Evolutionary conservation across 2,329 filamentous ascomycete genomes (phyloP).

Genomic region (Monilinia fructigena): DNA sequence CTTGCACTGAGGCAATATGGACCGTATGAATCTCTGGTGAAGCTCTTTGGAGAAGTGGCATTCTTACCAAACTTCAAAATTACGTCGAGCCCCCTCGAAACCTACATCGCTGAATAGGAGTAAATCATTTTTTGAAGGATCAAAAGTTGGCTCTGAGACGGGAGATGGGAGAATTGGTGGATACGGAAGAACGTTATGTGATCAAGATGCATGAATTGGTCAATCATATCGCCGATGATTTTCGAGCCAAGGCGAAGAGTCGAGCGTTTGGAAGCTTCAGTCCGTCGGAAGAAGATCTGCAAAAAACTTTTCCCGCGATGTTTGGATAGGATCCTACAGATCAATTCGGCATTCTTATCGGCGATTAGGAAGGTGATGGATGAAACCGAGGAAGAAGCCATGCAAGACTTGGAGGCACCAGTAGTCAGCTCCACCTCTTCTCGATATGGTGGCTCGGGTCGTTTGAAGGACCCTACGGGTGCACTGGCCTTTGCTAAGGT

Average conservation of each 20-base stretch:
- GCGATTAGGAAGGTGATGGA: constrained; percentile 76
- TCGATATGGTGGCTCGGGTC: constrained; percentile 47
- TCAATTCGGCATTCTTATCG: constrained; percentile 79
- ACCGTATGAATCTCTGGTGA: constrained; percentile 72
- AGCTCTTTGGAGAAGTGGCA: constrained; percentile 76
- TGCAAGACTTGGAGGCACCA: constrained; percentile 68
- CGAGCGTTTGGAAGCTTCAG: constrained; percentile 62
- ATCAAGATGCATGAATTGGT: constrained; percentile 82
- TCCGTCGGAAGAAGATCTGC: constrained; percentile 69
- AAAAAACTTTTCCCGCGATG: constrained; percentile 78
- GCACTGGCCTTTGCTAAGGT: constrained; percentile 74
- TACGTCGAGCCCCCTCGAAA: constrained; percentile 83
- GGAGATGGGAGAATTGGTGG: constrained; percentile 85
- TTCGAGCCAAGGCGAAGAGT: constrained; percentile 65
- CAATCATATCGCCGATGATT: constrained; percentile 75
- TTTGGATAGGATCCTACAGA: constrained; percentile 73
- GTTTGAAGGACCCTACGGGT: constrained; percentile 70
- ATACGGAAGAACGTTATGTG: constrained; percentile 94
- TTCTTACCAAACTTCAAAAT: constrained; percentile 80
- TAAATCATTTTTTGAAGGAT: constrained; percentile 70
- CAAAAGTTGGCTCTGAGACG: constrained; percentile 83
- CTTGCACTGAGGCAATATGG: constrained; percentile 70
- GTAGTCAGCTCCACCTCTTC: constrained; percentile 49
- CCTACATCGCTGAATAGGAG: constrained; percentile 76
- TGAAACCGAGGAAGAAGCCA: constrained; percentile 76